Percentiles rank a stretch among this genome's conserved stretches.
Conservation (phyloP, 2,329 filamentous ascomycete species). For the Capronia coronata region DNA sequence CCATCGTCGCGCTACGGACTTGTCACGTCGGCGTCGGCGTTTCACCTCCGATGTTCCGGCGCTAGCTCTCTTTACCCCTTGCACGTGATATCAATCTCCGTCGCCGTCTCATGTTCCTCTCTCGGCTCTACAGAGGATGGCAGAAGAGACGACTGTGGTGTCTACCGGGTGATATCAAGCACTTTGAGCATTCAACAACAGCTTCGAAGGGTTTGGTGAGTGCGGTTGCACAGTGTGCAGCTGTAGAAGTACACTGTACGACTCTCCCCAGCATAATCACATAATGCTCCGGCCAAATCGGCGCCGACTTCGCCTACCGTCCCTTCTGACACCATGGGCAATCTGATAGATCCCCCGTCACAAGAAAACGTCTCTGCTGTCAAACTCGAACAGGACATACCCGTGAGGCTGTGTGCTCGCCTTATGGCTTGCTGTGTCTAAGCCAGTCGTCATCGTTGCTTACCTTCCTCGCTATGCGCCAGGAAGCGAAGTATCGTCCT, state of each 20-base stretch:
- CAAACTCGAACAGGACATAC: background rate
- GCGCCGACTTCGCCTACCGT: background rate
- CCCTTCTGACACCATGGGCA: constrained; percentile 1
- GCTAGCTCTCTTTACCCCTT: background rate
- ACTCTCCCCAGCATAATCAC: background rate
- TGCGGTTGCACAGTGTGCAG: too few species aligned
- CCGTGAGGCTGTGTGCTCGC: background rate
- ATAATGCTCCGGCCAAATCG: background rate
- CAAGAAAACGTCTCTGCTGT: background rate
- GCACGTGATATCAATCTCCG: background rate
- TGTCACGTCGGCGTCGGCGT: background rate
- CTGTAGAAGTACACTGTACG: background rate
- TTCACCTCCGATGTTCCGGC: background rate
- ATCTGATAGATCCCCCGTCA: background rate
- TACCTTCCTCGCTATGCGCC: too few species aligned
- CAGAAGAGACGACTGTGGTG: too few species aligned
- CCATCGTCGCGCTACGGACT: background rate
- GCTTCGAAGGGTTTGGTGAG: too few species aligned
- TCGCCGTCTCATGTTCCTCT: too few species aligned
- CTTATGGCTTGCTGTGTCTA: background rate
- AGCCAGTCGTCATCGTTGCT: background rate
- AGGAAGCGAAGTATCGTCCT: background rate
- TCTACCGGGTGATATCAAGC: too few species aligned
- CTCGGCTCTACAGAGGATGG: too few species aligned
- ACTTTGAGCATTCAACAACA: too few species aligned